Base-by-base conservation (phyloP, 208 protist genomes). In the Tritrichomonas musculus region DNA sequence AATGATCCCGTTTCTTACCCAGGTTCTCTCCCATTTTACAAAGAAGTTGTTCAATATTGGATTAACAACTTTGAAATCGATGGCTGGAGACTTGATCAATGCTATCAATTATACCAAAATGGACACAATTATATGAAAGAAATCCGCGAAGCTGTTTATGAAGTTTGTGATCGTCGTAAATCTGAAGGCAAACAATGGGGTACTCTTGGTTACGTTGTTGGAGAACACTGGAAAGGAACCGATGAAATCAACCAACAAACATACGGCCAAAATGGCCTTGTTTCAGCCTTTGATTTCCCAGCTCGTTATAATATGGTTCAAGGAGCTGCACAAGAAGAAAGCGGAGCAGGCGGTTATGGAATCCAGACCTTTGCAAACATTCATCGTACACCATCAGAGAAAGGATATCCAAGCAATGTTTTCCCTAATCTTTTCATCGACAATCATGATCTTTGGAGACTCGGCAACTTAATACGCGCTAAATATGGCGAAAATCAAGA, bases 21-120 rank as follows among this genome's bases (percentile, higher is more conserved):
- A 50, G 50, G 77, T 22, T 60, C 27, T 60, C 77, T 64, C 17
- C 25, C 53, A 1, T 64, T 92, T 47, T 92, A 64, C 33, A 92
- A n/a, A n/a, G 77, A 92, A 30, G 49, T 92, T 50, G 49, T 20
- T 5, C 53, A 9, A 41, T 92, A 64, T 60, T 92, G 77, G 77
- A 92, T 92, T 36, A 9, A n/a, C 13, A 14, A 92, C 4, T 50
- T n/a, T 36, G 77, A 60, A 25, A 92, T 92, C 22, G 77, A 92
- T 60, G 77, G 77, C 39, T 92, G 41, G 41, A 30, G 77, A 92
- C 41, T 92, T n/a, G 77, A 92, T 92, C 49, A 50, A 41, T 50
- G 49, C 41, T 64, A 92, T 11, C 77, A 92, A n/a, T 1, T 92
- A 5, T 60, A 60, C 17, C 77, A 92, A 60, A 92, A 92, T 25